Conservation (phyloP, 805 yeast species). For the Candida ortonii region DNA sequence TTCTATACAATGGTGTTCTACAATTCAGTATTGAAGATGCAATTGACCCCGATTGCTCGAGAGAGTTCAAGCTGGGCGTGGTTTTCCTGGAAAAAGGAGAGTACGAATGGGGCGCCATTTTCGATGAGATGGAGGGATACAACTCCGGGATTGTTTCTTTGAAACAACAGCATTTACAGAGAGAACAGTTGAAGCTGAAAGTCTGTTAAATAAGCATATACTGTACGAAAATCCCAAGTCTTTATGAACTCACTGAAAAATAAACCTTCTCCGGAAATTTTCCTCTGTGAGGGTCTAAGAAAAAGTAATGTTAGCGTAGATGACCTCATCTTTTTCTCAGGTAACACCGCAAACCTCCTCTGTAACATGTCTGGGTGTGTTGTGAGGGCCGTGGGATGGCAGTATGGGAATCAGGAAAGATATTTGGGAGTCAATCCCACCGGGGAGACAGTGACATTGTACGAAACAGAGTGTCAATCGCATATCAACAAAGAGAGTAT, state of each 20-base stretch:
- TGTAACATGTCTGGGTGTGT: conserved; percentile 65
- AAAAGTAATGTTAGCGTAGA: too few relatives aligned
- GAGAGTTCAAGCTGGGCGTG: conserved; percentile 49
- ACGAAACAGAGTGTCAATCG: conserved; percentile 46
- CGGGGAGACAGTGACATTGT: conserved; percentile 74
- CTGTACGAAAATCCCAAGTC: too few relatives aligned
- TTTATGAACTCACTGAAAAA: too few relatives aligned
- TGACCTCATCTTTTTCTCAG: too few relatives aligned
- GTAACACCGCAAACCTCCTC: too few relatives aligned
- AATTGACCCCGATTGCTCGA: conserved; percentile 41
- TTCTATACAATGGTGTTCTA: conserved; percentile 70
- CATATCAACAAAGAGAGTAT: conserved; percentile 48
- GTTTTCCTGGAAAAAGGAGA: conserved; percentile 73
- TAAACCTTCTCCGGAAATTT: too few relatives aligned
- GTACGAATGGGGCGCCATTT: conserved; percentile 73
- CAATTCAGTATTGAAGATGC: conserved; percentile 50
- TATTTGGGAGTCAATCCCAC: conserved; percentile 71
- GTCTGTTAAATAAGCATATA: conserved; percentile 15
- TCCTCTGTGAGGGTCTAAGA: too few relatives aligned
- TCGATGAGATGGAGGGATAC: conserved; percentile 42
- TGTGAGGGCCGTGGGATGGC: conserved; percentile 61
- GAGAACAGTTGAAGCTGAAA: conserved; percentile 35
- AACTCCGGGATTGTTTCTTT: conserved; percentile 21
- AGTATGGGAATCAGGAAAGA: conserved; percentile 50
- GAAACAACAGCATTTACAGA: conserved; percentile 36